Base-by-base conservation (phyloP, 2,329 filamentous ascomycete genomes). In the Ophiostoma pallidulum region DNA sequence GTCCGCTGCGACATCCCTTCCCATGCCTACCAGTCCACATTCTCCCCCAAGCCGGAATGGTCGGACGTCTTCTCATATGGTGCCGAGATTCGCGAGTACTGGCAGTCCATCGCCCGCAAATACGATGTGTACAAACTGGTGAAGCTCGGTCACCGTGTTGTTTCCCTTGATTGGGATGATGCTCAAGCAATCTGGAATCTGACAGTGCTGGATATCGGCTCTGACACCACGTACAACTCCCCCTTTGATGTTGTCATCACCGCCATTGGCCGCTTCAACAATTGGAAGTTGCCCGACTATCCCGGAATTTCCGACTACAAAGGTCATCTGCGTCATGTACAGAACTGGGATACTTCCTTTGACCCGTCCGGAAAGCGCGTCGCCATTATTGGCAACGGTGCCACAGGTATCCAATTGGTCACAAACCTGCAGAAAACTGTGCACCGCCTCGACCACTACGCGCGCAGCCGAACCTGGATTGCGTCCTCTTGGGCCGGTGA, bases 11-110 rank as follows among this genome's bases (percentile, higher is more conserved):
- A 86, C 59, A 76, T 86, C 13, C 80, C 82, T 0, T 75, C 80
- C 0, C 79, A 84, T 59, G 79, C 82, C 18, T 87, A 87, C 56
- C 82, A 86, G 57, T 75, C 75, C 8, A 79, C 77, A 0, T 86
- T 85, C 59, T 69, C 71, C 7, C 80, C 81, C 1, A 86, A 86
- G 48, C 75, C 72, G 0, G 70, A 84, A 53, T 88, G 84, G 84
- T 73, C 72, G 0, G 78, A 85, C 55, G 71, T 80, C 50, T 87
- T 84, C 56, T 75, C 82, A 0, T 75, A 77, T 32, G 82, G 82
- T 0, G 59, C 65, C 4, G 84, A 88, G 60, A 87, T 88, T 50
- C 65, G 71, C 7, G 70, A 76, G 14, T 88, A 88, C 58, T 80
- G 80, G 78, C 72, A 83, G 54, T 61, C 62, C 0, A 61, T 84